Conservation (phyloP, 108 stramenopile genomes). For the Cyclostephanos tholiformis region DNA sequence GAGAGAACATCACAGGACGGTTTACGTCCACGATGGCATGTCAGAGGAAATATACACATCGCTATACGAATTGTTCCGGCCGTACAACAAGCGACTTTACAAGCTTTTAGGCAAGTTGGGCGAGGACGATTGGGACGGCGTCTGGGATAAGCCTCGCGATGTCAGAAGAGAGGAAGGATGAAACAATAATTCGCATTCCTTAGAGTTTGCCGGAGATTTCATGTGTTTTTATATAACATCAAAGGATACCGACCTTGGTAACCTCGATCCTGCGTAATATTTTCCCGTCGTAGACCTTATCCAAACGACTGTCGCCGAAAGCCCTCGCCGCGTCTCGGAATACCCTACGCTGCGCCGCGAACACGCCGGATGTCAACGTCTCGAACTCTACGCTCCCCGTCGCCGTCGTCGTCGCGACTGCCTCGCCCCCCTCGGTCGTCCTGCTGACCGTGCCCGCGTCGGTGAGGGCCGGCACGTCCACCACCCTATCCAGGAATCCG, state of each 20-base stretch:
- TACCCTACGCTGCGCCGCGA: constrained; percentile 73
- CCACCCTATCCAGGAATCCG: constrained; percentile 58
- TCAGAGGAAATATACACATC: constrained; percentile 7
- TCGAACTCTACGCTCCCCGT: constrained; percentile 22
- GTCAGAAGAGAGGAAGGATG: neutral
- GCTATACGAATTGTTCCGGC: constrained; percentile 22
- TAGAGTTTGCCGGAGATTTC: no score
- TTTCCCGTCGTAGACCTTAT: constrained; percentile 81
- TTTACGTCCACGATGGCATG: constrained; percentile 21
- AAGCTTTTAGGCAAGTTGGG: constrained; percentile 13
- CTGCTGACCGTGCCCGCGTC: constrained; percentile 42
- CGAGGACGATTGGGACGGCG: constrained; percentile 22
- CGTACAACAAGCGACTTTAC: constrained; percentile 28
- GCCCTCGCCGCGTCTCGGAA: constrained; percentile 83
- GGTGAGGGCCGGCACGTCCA: constrained; percentile 63
- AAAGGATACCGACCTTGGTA: constrained; percentile 66
- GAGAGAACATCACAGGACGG: constrained; percentile 24
- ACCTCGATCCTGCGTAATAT: constrained; percentile 82
- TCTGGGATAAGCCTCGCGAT: constrained; percentile 12
- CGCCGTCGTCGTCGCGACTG: constrained; percentile 1
- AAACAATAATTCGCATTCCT: neutral
- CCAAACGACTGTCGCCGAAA: constrained; percentile 76
- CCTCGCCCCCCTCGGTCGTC: constrained; percentile 13
- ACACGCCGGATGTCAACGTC: constrained; percentile 65
- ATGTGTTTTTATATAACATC: neutral